phyloP scores from a whole-genome alignment of 805 yeast species.

The Pichia thaimueangensis region DNA sequence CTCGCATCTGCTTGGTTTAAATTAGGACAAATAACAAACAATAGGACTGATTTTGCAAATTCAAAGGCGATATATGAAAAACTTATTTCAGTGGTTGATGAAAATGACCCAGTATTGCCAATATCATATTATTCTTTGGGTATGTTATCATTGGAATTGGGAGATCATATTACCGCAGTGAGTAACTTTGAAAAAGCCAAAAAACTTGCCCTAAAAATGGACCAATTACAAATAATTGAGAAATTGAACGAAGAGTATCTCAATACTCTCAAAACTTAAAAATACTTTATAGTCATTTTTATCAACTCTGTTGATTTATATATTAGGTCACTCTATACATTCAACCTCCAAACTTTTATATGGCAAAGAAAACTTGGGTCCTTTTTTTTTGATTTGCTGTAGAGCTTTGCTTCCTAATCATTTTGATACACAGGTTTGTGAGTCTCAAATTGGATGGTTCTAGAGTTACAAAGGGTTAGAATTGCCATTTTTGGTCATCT shows the following conservation, averaged over 20 bases:
- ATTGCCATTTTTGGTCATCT: too few relatives aligned
- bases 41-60: conserved; percentile 12
- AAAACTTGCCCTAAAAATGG: conserved; percentile 60
- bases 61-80: conserved; percentile 21
- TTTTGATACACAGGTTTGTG: too few relatives aligned
- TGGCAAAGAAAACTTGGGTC: too few relatives aligned
- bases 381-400: too few relatives aligned
- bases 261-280: too few relatives aligned
- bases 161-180: conserved; percentile 52
- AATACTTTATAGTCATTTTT: too few relatives aligned
- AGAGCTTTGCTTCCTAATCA: too few relatives aligned
- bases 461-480: too few relatives aligned
- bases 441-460: too few relatives aligned
- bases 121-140: conserved; percentile 83
- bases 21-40: conserved; percentile 11
- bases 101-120: conserved; percentile 37
- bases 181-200: conserved; percentile 61
- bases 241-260: conserved; percentile 65
- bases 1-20: conserved; percentile 25
- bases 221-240: conserved; percentile 52
- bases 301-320: too few relatives aligned
- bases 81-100: conserved; percentile 10
- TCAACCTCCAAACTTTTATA: too few relatives aligned
- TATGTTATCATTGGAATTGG: conserved; percentile 60
- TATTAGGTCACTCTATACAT: too few relatives aligned